Evolutionary conservation across 2,329 filamentous ascomycete genomes (phyloP).

Genomic region (Simplicillium aogashimaense): DNA sequence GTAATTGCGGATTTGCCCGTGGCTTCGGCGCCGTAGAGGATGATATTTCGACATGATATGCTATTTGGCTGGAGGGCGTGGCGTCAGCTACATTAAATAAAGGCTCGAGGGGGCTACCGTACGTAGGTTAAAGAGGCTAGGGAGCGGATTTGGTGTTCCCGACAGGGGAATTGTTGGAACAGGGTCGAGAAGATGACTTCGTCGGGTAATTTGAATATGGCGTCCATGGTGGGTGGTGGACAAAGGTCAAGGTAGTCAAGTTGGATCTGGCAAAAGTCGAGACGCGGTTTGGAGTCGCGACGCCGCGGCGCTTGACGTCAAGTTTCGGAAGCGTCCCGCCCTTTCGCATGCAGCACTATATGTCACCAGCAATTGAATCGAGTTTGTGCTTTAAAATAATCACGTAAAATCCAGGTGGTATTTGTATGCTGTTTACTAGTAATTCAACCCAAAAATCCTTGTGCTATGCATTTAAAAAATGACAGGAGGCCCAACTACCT

Average conservation of each 20-base stretch:
- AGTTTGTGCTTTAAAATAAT: too few species aligned
- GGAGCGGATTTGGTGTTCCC: conserved; percentile 48
- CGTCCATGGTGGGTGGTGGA: conserved; percentile 16
- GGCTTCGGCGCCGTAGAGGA: conserved; percentile 75
- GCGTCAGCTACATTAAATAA: too few species aligned
- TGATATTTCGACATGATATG: conserved; percentile 63
- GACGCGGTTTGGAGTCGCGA: too few species aligned
- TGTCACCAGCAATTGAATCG: too few species aligned
- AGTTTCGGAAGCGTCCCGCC: too few species aligned
- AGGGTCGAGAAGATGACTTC: conserved; percentile 38
- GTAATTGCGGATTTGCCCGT: conserved; percentile 77
- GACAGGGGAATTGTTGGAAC: conserved; percentile 41
- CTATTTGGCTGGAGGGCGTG: conserved; percentile 42
- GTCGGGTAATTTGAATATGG: conserved; percentile 41
- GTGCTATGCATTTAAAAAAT: background rate
- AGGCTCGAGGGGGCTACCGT: too few species aligned
- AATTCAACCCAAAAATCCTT: too few species aligned
- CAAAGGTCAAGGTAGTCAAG: background rate
- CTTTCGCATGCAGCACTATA: too few species aligned
- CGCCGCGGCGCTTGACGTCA: too few species aligned
- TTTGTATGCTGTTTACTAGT: too few species aligned
- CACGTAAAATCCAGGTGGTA: too few species aligned
- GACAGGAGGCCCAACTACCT: background rate
- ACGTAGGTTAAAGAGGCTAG: conserved; percentile 45
- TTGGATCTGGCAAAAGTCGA: background rate